phyloP scores from a whole-genome alignment of 2,329 filamentous ascomycete species.

The Tricladium varicosporioides region DNA sequence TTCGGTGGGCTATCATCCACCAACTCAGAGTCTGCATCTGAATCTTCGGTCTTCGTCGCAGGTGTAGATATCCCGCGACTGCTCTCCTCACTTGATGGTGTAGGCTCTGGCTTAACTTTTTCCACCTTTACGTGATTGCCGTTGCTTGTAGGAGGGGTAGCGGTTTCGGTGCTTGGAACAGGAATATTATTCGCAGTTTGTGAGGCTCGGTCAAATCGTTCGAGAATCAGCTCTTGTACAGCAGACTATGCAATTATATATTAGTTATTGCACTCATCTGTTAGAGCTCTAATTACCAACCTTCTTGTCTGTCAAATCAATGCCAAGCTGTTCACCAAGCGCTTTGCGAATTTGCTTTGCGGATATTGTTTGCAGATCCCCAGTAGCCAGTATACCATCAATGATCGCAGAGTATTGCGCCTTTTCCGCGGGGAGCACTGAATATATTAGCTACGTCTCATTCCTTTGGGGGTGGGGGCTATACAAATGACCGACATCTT shows the following conservation, averaged over 20 bases:
- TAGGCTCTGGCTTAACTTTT: constrained; percentile 18
- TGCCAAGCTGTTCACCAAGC: constrained; percentile 31
- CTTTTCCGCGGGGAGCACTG: constrained; percentile 31
- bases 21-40: constrained; percentile 32
- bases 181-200: constrained; percentile 11
- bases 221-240: constrained; percentile 52
- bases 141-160: constrained; percentile 17
- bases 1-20: constrained; percentile 34
- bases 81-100: constrained; percentile 1
- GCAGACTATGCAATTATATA: constrained; percentile 38
- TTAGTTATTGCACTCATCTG: constrained; percentile 8
- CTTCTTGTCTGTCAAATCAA: constrained; percentile 39
- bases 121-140: constrained; percentile 11
- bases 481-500: constrained; percentile 20
- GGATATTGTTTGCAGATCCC: constrained; percentile 38
- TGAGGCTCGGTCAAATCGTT: constrained; percentile 50
- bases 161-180: constrained; percentile 8
- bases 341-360: constrained; percentile 38
- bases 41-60: constrained; percentile 18
- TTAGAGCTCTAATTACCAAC: constrained; percentile 18
- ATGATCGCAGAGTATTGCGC: constrained; percentile 38
- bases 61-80: constrained; percentile 3
- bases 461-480: background rate
- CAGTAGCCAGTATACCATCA: constrained; percentile 36
- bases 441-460: background rate